Evolutionary conservation across 352 stramenopile genomes (phyloP).

Genomic region (Phytophthora europaea): DNA sequence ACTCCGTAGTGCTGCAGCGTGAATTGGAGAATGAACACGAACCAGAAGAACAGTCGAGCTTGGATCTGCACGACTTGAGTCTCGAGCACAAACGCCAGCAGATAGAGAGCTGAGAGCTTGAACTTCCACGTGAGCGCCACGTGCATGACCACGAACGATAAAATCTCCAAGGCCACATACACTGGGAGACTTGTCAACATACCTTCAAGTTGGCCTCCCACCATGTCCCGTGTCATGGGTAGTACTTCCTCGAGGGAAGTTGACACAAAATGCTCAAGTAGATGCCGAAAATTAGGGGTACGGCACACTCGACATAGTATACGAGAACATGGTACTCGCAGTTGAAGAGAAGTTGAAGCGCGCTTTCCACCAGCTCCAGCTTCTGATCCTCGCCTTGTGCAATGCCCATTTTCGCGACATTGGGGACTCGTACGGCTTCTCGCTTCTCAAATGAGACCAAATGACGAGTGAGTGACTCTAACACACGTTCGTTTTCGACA

Average conservation of each 20-base stretch:
- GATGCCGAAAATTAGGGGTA: conserved; percentile 26
- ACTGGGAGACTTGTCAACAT: conserved; percentile 17
- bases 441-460: conserved; percentile 6
- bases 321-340: conserved; percentile 31
- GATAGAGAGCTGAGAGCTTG: conserved; percentile 29
- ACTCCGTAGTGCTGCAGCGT: conserved; percentile 24
- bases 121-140: conserved; percentile 13
- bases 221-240: conserved; percentile 18
- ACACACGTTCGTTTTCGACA: conserved; percentile 1
- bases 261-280: conserved; percentile 23
- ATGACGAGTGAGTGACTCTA: background rate
- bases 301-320: conserved; percentile 31
- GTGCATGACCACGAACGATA: conserved; percentile 28
- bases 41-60: conserved; percentile 26
- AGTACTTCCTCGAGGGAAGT: conserved; percentile 19
- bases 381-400: background rate
- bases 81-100: conserved; percentile 33
- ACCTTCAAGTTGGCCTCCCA: conserved; percentile 3
- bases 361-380: conserved; percentile 10
- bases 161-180: conserved; percentile 16
- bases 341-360: conserved; percentile 27
- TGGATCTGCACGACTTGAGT: conserved; percentile 27
- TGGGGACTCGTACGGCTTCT: background rate
- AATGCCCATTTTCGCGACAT: background rate
- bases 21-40: conserved; percentile 32